Evolutionary conservation across 192 early-diverging fungal genomes (phyloP).

Genomic region (Pilaira anomala): DNA sequence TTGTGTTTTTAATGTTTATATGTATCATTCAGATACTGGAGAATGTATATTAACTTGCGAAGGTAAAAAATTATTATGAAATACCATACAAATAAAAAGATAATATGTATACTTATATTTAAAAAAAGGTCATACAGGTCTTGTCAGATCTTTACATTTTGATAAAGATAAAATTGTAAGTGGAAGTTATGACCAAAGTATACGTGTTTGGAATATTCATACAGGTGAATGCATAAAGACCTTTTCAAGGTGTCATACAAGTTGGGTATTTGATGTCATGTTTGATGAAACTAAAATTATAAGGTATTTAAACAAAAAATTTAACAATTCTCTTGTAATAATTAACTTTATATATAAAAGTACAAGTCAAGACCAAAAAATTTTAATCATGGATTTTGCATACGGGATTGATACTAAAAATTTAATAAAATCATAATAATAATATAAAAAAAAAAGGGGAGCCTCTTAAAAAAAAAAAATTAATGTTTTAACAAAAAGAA

Average conservation of each 20-base stretch:
- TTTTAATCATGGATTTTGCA: conserved; percentile 45
- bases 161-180: conserved; percentile 80
- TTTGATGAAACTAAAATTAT: conserved; percentile 81
- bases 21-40: conserved; percentile 41
- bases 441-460: too few species aligned
- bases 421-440: too few species aligned
- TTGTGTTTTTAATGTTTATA: neutral
- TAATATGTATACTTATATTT: neutral
- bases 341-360: conserved; percentile 18
- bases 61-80: conserved; percentile 23
- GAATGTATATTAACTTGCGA: conserved; percentile 56
- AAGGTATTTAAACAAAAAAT: conserved; percentile 43
- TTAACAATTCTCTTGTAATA: neutral
- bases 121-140: conserved; percentile 56
- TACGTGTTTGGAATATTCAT: conserved; percentile 91
- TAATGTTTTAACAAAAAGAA: too few species aligned
- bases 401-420: conserved; percentile 29
- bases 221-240: conserved; percentile 75
- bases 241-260: conserved; percentile 73
- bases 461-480: too few species aligned
- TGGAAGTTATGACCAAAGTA: conserved; percentile 91
- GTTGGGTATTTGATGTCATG: conserved; percentile 97
- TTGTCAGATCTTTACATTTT: conserved; percentile 86
- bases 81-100: neutral
- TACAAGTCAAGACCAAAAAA: conserved; percentile 44